Evolutionary conservation across 768 basidiomycete species (phyloP), one percentile per base, ranked within the genome.

Genomic region (Roridomyces roridus): DNA sequence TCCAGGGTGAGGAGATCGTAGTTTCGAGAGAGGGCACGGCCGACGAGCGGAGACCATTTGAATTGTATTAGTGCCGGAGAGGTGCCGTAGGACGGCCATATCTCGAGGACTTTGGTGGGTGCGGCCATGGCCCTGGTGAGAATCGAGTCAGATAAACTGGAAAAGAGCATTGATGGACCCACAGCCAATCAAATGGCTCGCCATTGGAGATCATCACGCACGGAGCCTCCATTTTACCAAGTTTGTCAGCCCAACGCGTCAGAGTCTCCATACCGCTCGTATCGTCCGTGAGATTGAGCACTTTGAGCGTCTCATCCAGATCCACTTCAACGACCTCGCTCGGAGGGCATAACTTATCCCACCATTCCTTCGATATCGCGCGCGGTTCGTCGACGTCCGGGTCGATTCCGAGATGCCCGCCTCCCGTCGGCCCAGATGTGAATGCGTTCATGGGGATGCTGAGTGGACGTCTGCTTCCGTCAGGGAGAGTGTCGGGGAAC

Each of bases 361-460:
- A 61, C 60, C 54, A 61, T 12, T 43, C 35, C 4, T 25, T 14
- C 11, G 59, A 52, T 7, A 49, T 28, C 17, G 54, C 49, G 15
- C 50, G 44, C n/a, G 60, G 51, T n/a, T n/a, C n/a, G n/a, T n/a
- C n/a, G 18, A 18, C 23, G 14, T 14, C 10, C 6, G 51, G 35
- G 18, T 56, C 40, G 8, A 21, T 51, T 55, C 41, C 50, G 42
- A 10, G 54, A 46, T n/a, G n/a, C 23, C 59, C 59, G 20, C 59
- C 59, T 21, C 59, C 55, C 6, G 55, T 61, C 14, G 59, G 59
- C 5, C 59, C 59, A 24, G 48, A 46, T 1, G 54, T 61, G 46
- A 61, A 40, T 11, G 59, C 59, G 45, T 56, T 52, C 59, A 60
- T 60, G 8, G 59, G 59, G 25, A 60, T 52, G 50, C 48, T 53